Evolutionary conservation across 768 basidiomycete species (phyloP).

Genomic region (Tulasnella sp.): DNA sequence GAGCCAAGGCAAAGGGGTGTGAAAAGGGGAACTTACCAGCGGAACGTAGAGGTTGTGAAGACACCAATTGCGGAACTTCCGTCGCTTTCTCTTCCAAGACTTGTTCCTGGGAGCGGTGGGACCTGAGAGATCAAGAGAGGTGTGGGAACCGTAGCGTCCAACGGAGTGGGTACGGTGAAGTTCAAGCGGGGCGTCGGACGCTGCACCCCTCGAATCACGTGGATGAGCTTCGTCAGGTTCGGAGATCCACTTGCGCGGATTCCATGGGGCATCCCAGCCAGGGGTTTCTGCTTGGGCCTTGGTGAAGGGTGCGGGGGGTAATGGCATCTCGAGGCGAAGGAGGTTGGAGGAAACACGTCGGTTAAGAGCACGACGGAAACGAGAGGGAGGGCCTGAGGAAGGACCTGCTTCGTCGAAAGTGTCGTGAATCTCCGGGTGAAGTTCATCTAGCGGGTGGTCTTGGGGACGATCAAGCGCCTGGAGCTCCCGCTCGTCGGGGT

Average conservation of each 20-base stretch:
- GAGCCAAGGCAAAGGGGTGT: neutral
- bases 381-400: conserved; percentile 9
- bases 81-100: conserved; percentile 27
- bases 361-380: conserved; percentile 18
- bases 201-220: too few relatives aligned
- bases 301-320: conserved; percentile 34
- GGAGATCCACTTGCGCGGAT: conserved; percentile 24
- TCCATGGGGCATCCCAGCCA: conserved; percentile 59
- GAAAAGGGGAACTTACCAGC: conserved; percentile 37
- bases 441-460: conserved; percentile 9
- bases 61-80: conserved; percentile 50
- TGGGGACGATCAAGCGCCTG: conserved; percentile 3
- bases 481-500: neutral
- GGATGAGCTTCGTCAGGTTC: neutral
- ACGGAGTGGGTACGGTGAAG: too few relatives aligned
- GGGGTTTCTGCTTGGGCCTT: conserved; percentile 45
- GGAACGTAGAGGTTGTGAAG: conserved; percentile 68
- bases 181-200: too few relatives aligned
- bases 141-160: too few relatives aligned
- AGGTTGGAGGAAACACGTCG: conserved; percentile 1
- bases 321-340: conserved; percentile 14
- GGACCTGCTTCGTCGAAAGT: conserved; percentile 10
- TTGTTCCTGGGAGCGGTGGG: conserved; percentile 1
- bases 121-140: too few relatives aligned
- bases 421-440: conserved; percentile 6